These are phyloP conservation scores for Talaromyces sp. DNA, from an alignment of 2,329 filamentous ascomycete species.

Conservation along the genomic window DNA sequence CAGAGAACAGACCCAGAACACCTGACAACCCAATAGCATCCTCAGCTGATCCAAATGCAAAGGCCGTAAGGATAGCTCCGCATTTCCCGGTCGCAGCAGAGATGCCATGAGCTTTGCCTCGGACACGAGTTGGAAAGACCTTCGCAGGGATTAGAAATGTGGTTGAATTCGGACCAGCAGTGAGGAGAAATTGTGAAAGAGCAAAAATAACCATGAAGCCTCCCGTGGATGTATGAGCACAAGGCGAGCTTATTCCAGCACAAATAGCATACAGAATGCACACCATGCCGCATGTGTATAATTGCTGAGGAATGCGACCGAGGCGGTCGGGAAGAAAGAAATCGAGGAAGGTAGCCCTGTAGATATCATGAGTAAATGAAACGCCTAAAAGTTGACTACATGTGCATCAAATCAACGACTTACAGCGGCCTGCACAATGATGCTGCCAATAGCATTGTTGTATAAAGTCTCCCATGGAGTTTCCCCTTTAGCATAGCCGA, in stretches of 20 bases:
- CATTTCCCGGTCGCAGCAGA: constrained; percentile 64
- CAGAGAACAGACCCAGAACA: constrained; percentile 26
- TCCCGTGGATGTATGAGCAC: constrained; percentile 26
- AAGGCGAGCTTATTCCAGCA: constrained; percentile 26
- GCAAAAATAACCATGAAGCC: constrained; percentile 32
- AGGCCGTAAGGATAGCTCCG: constrained; percentile 50
- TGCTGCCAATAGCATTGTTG: constrained; percentile 39
- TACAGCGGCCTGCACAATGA: constrained; percentile 31
- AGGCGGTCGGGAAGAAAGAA: constrained; percentile 27
- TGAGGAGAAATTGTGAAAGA: constrained; percentile 32
- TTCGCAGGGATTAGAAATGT: constrained; percentile 66
- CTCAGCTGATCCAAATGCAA: constrained; percentile 27
- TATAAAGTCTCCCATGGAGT: constrained; percentile 37
- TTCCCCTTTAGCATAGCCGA: constrained; percentile 35
- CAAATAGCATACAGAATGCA: constrained; percentile 34
- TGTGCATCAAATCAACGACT: background rate
- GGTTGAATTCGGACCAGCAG: constrained; percentile 57
- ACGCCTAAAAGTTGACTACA: too few species aligned
- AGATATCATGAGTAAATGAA: background rate
- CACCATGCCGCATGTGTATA: constrained; percentile 22
- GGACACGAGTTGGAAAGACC: constrained; percentile 63
- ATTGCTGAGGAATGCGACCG: constrained; percentile 26
- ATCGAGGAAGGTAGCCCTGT: constrained; percentile 27
- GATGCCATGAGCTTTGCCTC: constrained; percentile 64
- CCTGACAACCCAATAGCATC: constrained; percentile 24